Evolutionary conservation across 75 land plant genomes (phyloP), one percentile per base, ranked within the genome.

Genomic region (Azolla pinnata): DNA sequence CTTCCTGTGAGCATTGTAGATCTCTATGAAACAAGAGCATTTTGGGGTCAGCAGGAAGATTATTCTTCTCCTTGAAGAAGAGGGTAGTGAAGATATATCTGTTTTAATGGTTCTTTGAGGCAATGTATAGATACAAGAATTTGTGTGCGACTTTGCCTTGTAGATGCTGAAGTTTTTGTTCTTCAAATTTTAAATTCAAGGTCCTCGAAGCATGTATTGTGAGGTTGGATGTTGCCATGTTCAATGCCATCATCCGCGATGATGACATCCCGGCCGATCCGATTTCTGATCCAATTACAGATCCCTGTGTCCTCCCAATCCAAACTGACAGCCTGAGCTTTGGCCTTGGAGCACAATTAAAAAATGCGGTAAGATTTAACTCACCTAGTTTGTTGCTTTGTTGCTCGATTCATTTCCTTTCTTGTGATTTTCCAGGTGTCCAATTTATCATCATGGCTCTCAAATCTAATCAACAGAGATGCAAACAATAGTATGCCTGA

Each of bases 211-310:
- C 82, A 45, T 88, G 95, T 64, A 72, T 85, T 23, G 72, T 77
- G 1, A 78, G 98, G 57, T 55, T 93, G 44, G 98, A 93, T 73
- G 90, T 89, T 0, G 98, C 98, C 24, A 88, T 93, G 85, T 93
- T 93, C 64, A 93, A 93, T 79, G 95, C 90, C 10, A 88, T 93
- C 58, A 59, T 93, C 31, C 90, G 98, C n/a, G 85, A 75, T 25
- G 75, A 83, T 50, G 89, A 93, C 56, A 75, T 79, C 42, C 96
- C 98, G 24, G 79, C 98, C 16, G 98, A 93, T 75, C 98, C 98
- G 27, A 62, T 93, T 20, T 90, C 96, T 30, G 98, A 93, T 75
- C 98, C 98, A 0, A 83, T 93, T 31, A 67, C 72, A 29, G 87
- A 93, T 58, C 54, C 79, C 24, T 80, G 74, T 46, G 98, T 86